Evolutionary conservation across 78 protist species (phyloP).

Genomic region (Dictyostelium intermedium): DNA sequence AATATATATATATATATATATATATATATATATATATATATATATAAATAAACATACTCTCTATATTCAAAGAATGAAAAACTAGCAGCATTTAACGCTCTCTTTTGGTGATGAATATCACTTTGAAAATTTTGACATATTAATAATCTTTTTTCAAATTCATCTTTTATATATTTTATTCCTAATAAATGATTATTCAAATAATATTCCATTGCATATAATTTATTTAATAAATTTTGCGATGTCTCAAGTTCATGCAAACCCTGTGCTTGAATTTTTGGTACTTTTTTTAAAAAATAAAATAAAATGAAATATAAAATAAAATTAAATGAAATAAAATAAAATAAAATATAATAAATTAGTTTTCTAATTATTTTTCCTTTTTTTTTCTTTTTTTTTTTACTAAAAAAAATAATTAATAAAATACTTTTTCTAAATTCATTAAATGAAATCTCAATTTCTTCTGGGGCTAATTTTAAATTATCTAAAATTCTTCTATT

Average conservation of each 20-base stretch:
- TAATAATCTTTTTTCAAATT: conserved; percentile 9
- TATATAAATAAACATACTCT: conserved; percentile 10
- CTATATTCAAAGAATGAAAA: conserved; percentile 37
- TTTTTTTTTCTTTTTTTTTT: not conserved
- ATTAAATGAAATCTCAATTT: not conserved
- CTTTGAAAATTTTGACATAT: conserved; percentile 13
- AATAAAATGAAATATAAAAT: no score
- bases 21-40: not conserved
- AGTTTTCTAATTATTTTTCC: no score
- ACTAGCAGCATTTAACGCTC: conserved; percentile 3
- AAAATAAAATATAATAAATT: not conserved
- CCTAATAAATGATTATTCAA: conserved; percentile 16
- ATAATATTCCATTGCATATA: conserved; percentile 30
- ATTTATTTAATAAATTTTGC: conserved; percentile 16
- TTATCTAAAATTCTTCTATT: conserved; percentile 28
- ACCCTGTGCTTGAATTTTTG: conserved; percentile 17
- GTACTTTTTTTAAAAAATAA: no score
- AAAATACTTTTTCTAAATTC: conserved; percentile 12
- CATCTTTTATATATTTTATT: conserved; percentile 35
- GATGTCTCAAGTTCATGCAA: conserved; percentile 23
- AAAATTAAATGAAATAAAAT: no score
- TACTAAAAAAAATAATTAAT: not conserved
- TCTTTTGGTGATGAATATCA: conserved; percentile 29
- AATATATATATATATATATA: not conserved
- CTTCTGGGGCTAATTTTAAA: conserved; percentile 14